phyloP scores from a whole-genome alignment of 805 yeast genomes.

The Candida manassasensis region DNA sequence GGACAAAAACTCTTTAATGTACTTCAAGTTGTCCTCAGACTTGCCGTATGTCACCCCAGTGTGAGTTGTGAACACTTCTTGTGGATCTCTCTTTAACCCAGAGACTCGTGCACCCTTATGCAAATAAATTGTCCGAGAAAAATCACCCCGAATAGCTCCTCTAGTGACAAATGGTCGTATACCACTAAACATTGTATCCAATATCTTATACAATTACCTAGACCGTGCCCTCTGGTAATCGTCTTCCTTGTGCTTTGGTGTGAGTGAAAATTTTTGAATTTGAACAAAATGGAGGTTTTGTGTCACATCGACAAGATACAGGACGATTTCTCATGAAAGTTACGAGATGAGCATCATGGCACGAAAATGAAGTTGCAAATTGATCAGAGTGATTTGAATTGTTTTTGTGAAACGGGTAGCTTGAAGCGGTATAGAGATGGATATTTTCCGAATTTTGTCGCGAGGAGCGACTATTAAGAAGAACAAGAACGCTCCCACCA shows the following conservation, averaged over 20 bases:
- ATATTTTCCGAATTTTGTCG: constrained; percentile 77
- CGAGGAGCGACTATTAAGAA: constrained; percentile 81
- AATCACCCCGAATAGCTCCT: constrained; percentile 6
- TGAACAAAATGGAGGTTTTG: background rate
- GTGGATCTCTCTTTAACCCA: constrained; percentile 69
- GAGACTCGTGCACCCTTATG: constrained; percentile 55
- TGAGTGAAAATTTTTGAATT: constrained; percentile 1
- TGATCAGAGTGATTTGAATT: too few species aligned
- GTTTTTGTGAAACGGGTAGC: too few species aligned
- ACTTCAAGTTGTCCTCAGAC: constrained; percentile 42
- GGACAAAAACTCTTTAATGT: constrained; percentile 45
- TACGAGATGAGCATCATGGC: constrained; percentile 5
- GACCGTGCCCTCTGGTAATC: too few species aligned
- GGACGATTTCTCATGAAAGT: background rate
- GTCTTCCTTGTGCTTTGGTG: too few species aligned
- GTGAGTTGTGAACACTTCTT: constrained; percentile 36
- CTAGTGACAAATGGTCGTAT: constrained; percentile 4
- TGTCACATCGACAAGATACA: background rate
- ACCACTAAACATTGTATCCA: constrained; percentile 5
- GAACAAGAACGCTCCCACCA: constrained; percentile 34
- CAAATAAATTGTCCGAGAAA: constrained; percentile 30
- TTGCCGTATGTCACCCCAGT: constrained; percentile 48
- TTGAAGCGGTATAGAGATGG: too few species aligned
- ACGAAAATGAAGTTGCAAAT: too few species aligned
- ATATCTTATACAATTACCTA: constrained; percentile 1